Percentiles rank a stretch among this genome's conserved stretches.
These are phyloP conservation scores for Trametes sanguinea DNA, from an alignment of 768 basidiomycete species.

Conservation along the genomic window DNA sequence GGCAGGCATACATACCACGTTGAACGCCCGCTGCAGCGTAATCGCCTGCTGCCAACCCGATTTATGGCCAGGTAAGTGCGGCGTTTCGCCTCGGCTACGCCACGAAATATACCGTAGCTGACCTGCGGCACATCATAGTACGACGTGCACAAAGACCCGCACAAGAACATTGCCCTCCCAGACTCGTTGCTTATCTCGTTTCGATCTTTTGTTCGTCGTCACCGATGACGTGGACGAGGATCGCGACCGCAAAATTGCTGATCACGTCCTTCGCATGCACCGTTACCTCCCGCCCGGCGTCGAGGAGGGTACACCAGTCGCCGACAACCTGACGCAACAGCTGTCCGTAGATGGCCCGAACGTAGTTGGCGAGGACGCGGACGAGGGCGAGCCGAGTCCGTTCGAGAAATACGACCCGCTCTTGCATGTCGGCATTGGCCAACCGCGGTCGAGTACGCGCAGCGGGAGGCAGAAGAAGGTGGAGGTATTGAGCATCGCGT, in stretches of 20 bases:
- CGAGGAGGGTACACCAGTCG: slow-evolving; percentile 91
- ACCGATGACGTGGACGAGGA: slow-evolving; percentile 98
- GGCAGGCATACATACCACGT: slow-evolving; percentile 96
- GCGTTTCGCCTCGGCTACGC: background rate
- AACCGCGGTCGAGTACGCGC: slow-evolving; percentile 49
- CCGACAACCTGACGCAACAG: slow-evolving; percentile 86
- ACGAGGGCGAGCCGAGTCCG: slow-evolving; percentile 71
- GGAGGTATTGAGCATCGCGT: slow-evolving; percentile 89
- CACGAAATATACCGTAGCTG: background rate
- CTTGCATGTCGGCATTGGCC: slow-evolving; percentile 79
- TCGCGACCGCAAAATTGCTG: slow-evolving; percentile 91
- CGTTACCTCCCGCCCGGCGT: slow-evolving; percentile 95
- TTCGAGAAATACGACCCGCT: slow-evolving; percentile 98
- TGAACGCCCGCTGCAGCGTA: slow-evolving; percentile 97
- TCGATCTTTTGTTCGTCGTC: slow-evolving; percentile 96
- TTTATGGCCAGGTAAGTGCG: slow-evolving; percentile 84
- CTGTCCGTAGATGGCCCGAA: slow-evolving; percentile 84
- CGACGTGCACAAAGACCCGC: slow-evolving; percentile 99
- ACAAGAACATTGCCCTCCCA: slow-evolving; percentile 97
- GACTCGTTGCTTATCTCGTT: slow-evolving; percentile 98
- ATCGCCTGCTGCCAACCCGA: slow-evolving; percentile 98
- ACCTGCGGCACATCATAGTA: slow-evolving; percentile 56
- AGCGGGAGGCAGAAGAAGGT: slow-evolving; percentile 62
- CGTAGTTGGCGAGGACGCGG: slow-evolving; percentile 42
- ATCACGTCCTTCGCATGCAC: slow-evolving; percentile 97